Evolutionary conservation across 2,329 filamentous ascomycete genomes (phyloP), one percentile per base, ranked within the genome.

Genomic region (Herpotrichia juniperi): DNA sequence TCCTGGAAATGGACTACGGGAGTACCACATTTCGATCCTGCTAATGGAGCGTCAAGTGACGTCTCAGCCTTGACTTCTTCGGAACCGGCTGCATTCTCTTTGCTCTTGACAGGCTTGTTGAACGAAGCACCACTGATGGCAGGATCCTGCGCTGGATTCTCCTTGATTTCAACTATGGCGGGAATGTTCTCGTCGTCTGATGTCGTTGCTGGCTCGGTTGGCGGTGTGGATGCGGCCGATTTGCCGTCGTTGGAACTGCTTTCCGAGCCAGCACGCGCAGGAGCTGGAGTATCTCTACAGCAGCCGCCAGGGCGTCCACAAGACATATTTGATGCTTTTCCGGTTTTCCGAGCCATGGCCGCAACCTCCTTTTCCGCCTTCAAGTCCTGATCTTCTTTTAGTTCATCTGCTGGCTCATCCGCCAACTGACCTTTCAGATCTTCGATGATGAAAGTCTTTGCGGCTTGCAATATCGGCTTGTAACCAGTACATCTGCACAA

Each of bases 401-500:
- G 88, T 88, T 16, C 83, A 16, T 58, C 59, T 9, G 62, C 51
- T 79, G 37, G 73, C 72, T 17, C 82, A 77, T 50, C 83, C 75
- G 61, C 83, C 80, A 49, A 73, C 69, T 61, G 74, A 2, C 76
- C 76, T 39, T 78, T 79, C 21, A 74, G 32, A 40, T 74, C 71
- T 25, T 82, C 79, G 28, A 79, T 79, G 58, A 86, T 88, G 69
- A 97, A 97, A 0, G 90, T 93, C 66, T 94, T 91, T 1, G 93
- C 93, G 6, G 93, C 93, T 69, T 97, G 91, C 1, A 97, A 78
- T 42, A 97, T 97, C 0, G 93, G 91, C 46, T 93, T 83, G 69
- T 97, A 97, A 0, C 93, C 93, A 0, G 93, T 97, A 73, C 93
- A 97, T 43, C 93, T 85, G 67, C 93, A 97, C 30, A 97, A 77